Conservation (phyloP, 2,329 filamentous ascomycete species). For the Neonectria sp. region DNA sequence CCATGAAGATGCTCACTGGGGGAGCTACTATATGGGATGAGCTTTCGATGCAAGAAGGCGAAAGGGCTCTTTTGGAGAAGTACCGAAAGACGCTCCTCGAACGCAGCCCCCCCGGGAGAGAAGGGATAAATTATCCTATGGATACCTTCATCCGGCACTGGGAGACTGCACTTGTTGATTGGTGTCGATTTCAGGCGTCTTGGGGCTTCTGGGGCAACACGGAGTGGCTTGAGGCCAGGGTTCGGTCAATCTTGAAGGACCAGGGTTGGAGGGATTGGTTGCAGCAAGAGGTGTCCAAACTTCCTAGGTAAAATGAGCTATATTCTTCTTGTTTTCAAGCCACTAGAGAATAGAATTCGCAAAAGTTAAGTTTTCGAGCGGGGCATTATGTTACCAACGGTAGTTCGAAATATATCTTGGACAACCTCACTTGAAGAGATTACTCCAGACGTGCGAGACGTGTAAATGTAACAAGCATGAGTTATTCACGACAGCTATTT, state of each 20-base stretch:
- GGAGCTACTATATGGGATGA: slow-evolving; percentile 49
- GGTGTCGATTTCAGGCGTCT: slow-evolving; percentile 73
- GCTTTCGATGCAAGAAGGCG: slow-evolving; percentile 66
- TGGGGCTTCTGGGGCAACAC: slow-evolving; percentile 76
- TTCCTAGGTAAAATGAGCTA: background rate
- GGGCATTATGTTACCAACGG: too few species aligned
- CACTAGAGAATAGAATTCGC: too few species aligned
- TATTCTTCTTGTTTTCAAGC: background rate
- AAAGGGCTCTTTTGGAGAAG: slow-evolving; percentile 64
- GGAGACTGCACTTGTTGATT: slow-evolving; percentile 78
- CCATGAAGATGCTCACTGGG: slow-evolving; percentile 64
- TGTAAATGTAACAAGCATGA: background rate
- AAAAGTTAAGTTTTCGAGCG: too few species aligned
- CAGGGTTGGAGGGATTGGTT: slow-evolving; percentile 63
- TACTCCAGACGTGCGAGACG: background rate
- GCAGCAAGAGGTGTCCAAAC: slow-evolving; percentile 33
- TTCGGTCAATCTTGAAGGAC: slow-evolving; percentile 64
- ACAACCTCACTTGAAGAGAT: too few species aligned
- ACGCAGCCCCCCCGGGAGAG: background rate
- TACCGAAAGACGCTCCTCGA: slow-evolving; percentile 61
- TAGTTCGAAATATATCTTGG: too few species aligned
- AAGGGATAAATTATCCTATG: slow-evolving; percentile 64
- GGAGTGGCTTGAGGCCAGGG: slow-evolving; percentile 70
- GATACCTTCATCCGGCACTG: slow-evolving; percentile 70
- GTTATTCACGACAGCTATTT: slow-evolving; percentile 1